phyloP scores from a whole-genome alignment of 2,329 filamentous ascomycete species.

The Exserohilum rostratum region DNA sequence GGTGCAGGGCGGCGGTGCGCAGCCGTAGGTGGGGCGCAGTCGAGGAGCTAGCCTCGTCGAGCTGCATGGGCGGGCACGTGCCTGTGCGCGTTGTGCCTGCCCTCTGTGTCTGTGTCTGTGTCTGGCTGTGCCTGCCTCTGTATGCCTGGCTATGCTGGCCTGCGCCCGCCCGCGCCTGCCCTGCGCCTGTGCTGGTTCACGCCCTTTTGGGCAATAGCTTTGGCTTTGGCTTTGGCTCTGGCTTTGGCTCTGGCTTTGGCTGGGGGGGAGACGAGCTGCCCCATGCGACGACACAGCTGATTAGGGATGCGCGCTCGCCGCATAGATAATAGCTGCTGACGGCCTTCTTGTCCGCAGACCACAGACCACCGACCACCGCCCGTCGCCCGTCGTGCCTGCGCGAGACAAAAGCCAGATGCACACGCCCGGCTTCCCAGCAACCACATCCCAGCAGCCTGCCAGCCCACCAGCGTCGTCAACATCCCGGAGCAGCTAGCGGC shows the following conservation, averaged over 20 bases:
- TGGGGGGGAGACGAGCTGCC: too few relatives aligned
- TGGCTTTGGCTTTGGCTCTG: too few relatives aligned
- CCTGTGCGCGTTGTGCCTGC: background rate
- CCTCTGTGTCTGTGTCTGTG: background rate
- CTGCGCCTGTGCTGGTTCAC: background rate
- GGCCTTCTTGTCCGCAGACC: too few relatives aligned
- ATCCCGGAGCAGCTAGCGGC: constrained; percentile 10
- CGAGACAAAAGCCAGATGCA: constrained; percentile 1
- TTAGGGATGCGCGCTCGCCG: background rate
- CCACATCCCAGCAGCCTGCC: background rate
- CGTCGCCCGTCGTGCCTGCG: background rate
- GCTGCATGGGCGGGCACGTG: background rate
- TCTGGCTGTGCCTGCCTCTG: background rate
- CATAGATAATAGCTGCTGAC: too few relatives aligned
- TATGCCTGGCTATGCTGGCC: background rate
- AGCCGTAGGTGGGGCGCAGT: background rate
- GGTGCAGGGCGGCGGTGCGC: constrained; percentile 1
- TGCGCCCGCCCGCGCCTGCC: background rate
- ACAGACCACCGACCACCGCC: background rate
- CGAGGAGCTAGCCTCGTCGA: too few relatives aligned
- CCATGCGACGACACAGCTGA: background rate
- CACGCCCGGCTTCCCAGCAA: background rate
- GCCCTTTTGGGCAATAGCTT: too few relatives aligned
- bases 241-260: too few relatives aligned
- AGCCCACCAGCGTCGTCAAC: background rate